Base-by-base conservation (phyloP, 2,329 filamentous ascomycete species). In the Parasarocladium wereldwijsianum region DNA sequence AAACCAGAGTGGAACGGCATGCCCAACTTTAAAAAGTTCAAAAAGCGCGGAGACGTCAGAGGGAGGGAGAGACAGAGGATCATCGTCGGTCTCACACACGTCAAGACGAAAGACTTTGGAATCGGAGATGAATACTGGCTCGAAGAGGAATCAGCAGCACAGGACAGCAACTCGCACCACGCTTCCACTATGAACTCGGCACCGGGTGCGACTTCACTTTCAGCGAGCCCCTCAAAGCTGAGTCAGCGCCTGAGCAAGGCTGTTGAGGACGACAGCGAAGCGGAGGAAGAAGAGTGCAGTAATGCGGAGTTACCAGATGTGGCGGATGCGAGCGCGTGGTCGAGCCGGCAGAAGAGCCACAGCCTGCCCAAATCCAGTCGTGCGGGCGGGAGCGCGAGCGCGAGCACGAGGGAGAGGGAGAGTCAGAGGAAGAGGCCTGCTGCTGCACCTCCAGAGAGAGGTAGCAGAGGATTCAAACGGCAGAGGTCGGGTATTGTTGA, bases 1-100 rank as follows among this genome's bases (percentile, higher is more conserved):
- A 71, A 94, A 40, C 74, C 83, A 1, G 66, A 65, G 22, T 98
- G 90, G 90, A 93, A 94, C 47, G 90, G 87, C 1, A 68, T 87
- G 24, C 87, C 84, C 52, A 96, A 98, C 46, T 98, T 93, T 58
- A 98, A 98, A 51, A 80, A 73, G 42, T 98, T 98, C 46, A 64
- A 66, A 14, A 64, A 62, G 32, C 62, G 70, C 31, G 75, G 70
- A 15, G 66, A 66, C 13, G 39, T 40, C 5, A 37, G 43, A 2
- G 57, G 64, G 5, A 49, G 64, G 11, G 49, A 54, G 3, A 49
- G 54, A 2, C 50, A 57, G 17, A 57, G 56, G 32, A 57, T 80
- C 19, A 79, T 92, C 22, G 70, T 93, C 4, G 56, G 65, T 0
- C 55, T 93, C 4, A 72, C 81, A 39, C 75, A 83, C 48, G 78